A percentile compares a stretch with the other conserved stretches of the same genome.
Evolutionary conservation across 306 rosid genomes (phyloP).

Genomic region (Comarum palustre): DNA sequence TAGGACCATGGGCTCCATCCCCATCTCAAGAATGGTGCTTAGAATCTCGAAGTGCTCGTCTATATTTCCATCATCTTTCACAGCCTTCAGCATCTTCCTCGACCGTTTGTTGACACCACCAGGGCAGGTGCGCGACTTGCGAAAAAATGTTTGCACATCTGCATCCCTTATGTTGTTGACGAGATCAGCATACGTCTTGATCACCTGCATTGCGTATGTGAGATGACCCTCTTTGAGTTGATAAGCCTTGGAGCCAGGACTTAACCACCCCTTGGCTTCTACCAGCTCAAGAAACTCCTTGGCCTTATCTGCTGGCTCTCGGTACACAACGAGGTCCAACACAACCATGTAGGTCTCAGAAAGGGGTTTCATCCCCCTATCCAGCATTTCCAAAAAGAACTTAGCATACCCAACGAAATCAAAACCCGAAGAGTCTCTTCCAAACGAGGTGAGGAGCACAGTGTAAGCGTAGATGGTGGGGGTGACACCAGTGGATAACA

Average conservation of each 20-base stretch:
- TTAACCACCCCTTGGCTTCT: neutral
- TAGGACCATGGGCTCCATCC: neutral
- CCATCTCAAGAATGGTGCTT: conserved; percentile 26
- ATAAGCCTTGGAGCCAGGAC: neutral
- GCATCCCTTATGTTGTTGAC: too few species aligned
- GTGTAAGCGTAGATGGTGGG: neutral
- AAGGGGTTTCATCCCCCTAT: neutral
- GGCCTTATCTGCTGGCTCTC: neutral
- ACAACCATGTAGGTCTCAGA: neutral
- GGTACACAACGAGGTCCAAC: neutral
- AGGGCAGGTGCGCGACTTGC: too few species aligned
- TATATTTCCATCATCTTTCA: neutral
- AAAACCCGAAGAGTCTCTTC: neutral
- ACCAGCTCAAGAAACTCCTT: neutral
- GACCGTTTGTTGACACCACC: too few species aligned
- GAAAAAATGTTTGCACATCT: too few species aligned
- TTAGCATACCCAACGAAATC: neutral
- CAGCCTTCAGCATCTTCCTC: neutral
- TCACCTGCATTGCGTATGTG: neutral
- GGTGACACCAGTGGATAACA: neutral
- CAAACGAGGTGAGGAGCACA: neutral
- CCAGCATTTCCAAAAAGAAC: neutral
- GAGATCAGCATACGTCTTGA: conserved; percentile 17
- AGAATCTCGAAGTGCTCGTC: neutral
- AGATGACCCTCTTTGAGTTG: neutral